Evolutionary conservation across 306 rosid species (phyloP).

Genomic region (Medicago arabica): DNA sequence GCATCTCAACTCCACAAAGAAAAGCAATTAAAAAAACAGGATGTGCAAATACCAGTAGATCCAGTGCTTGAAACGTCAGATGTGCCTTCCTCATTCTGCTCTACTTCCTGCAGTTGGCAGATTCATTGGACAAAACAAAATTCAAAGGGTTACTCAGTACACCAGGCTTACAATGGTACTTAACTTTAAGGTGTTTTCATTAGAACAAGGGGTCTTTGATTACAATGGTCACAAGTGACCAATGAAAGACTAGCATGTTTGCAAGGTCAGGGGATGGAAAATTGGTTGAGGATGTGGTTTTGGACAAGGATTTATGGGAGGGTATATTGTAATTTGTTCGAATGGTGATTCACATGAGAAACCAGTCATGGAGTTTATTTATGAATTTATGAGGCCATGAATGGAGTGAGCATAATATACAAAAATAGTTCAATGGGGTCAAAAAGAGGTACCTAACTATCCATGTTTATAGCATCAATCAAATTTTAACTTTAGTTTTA

Average conservation of each 20-base stretch:
- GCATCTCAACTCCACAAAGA: background rate
- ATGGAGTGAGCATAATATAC: background rate
- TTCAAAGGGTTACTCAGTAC: background rate
- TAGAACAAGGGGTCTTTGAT: background rate
- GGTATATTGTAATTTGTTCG: background rate
- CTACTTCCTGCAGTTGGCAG: background rate
- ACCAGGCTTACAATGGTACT: no score
- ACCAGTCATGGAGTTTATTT: background rate
- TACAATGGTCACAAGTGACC: background rate
- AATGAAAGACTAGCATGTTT: background rate
- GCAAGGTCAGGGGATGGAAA: background rate
- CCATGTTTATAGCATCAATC: background rate
- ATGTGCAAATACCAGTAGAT: background rate
- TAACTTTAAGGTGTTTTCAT: background rate
- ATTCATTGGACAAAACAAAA: background rate
- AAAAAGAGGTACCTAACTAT: background rate
- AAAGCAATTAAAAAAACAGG: background rate
- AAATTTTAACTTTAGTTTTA: no score
- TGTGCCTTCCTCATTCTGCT: background rate
- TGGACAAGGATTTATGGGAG: background rate
- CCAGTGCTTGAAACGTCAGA: background rate
- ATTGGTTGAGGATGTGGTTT: background rate
- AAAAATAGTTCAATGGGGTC: background rate
- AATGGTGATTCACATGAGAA: background rate
- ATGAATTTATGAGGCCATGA: background rate